Base-by-base conservation (phyloP, 805 yeast genomes). In the Ogataea pignaliae region DNA sequence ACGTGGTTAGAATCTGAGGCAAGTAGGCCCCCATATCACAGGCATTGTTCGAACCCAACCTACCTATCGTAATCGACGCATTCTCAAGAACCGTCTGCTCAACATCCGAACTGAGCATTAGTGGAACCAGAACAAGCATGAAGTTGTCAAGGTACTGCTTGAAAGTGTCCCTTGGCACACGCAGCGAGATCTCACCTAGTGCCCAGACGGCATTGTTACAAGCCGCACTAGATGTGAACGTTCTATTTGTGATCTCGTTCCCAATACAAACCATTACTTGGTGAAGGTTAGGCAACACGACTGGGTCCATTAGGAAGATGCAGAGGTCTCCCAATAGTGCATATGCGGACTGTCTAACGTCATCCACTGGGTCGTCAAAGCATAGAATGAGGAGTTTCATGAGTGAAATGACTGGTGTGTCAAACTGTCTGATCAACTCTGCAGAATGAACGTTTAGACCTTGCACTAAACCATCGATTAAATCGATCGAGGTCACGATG, bases 151-250 rank as follows among this genome's bases (percentile, higher is more conserved):
- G 61, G 56, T 75, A 83, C 13, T 79, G 81, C 36, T 66, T 66
- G 48, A 83, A 53, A 34, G 71, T 70, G 1, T 71, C 68, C 16
- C 63, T 63, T 3, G 74, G 61, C 13, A 78, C 57, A 44, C 86
- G 76, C 56, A 89, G 70, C 3, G 88, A 73, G 29, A 93, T 79
- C 61, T 93, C 96, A 36, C 99, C 98, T 12, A 86, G 67, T 2
- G 96, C 79, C 99, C 99, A 93, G 40, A 88, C 81, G 1, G 98
- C 93, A 63, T 93, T 93, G 64, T 86, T 87, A 55, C 83, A 82
- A 2, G 85, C 88, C 0, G 91, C 79, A 47, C 68, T 72, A 2
- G 81, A 69, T 37, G 66, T 68, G 56, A 64, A 72, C 10, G 70
- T 65, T 46, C 81, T 63, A 49, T 73, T 70, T 51, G 79, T 75